These are phyloP conservation scores for Euptelea pleiosperma DNA, from an alignment of 164 flowering plant genomes.

Conservation along the genomic window DNA sequence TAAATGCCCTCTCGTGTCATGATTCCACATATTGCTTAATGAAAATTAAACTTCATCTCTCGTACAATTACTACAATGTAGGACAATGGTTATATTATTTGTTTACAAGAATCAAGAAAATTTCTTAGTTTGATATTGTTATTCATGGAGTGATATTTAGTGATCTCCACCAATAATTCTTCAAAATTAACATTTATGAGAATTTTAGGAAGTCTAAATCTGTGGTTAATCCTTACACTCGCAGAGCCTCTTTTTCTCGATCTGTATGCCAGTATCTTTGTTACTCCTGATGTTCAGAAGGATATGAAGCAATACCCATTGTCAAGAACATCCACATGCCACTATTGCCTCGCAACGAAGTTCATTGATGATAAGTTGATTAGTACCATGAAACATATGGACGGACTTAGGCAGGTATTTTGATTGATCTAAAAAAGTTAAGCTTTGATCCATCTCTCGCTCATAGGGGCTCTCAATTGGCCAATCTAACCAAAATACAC, in stretches of 20 bases:
- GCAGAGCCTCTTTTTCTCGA: slow-evolving; percentile 77
- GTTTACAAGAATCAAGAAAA: too few relatives aligned
- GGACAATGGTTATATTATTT: too few relatives aligned
- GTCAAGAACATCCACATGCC: slow-evolving; percentile 14
- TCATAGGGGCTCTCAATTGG: too few relatives aligned
- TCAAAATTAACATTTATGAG: background rate
- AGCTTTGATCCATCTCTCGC: background rate
- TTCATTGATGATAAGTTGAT: slow-evolving; percentile 72
- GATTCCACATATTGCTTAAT: too few relatives aligned
- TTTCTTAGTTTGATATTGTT: too few relatives aligned
- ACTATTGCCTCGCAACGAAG: slow-evolving; percentile 63
- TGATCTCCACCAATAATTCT: too few relatives aligned
- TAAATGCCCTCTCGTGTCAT: too few relatives aligned
- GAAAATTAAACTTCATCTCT: too few relatives aligned
- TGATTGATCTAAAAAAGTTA: too few relatives aligned
- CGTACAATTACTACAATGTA: too few relatives aligned
- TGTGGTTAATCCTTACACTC: slow-evolving; percentile 7
- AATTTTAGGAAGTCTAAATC: background rate
- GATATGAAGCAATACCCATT: slow-evolving; percentile 16
- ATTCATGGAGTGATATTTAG: too few relatives aligned
- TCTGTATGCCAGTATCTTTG: slow-evolving; percentile 57
- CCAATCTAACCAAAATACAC: too few relatives aligned
- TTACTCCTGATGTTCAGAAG: slow-evolving; percentile 21
- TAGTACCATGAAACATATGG: slow-evolving; percentile 31
- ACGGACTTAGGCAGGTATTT: slow-evolving; percentile 64